Base-by-base conservation (phyloP, 106 monocot genomes). In the Gastrodia elata region DNA sequence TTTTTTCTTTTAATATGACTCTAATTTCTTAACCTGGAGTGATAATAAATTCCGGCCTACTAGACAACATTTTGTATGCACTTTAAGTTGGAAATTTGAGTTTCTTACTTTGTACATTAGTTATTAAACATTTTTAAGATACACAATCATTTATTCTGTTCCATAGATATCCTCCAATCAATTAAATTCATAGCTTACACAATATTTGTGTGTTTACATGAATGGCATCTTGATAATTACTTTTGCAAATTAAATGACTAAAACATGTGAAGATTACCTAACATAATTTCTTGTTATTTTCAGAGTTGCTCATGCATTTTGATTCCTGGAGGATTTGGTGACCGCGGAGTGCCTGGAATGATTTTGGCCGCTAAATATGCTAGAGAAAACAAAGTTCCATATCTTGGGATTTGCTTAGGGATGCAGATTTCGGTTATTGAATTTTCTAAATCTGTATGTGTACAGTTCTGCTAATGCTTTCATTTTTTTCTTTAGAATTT, bases 371-470 rank as follows among this genome's bases (percentile, higher is more conserved):
- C 88, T 8, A 88, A 92, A 74, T 88, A 80, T 80, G 91, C 91
- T 43, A 83, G 91, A 82, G 91, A 92, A 49, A 88, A 92, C 32
- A 83, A 78, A 35, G 68, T 92, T 68, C 91, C 91, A 15, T 92
- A 86, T 82, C 86, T 92, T 76, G 61, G 61, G 28, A 61, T 61
- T 61, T 92, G 91, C 77, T 80, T 92, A 77, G 91, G 91, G 56
- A 92, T 92, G 91, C 91, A 92, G 74, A 88, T 92, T 68, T 92
- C 88, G 48, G 91, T 92, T 71, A 92, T 92, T 35, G 92, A 89
- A 65, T 82, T 82, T 44, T 78, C 92, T 64, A 76, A 86, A 88
- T 81, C 57, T 65, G 88, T 92, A 80, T 77, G 82, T 75, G 33
- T 74, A 52, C 55, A 32, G 25, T 68, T 41, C 36, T 32, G 13